Evolutionary conservation across 75 land plant genomes (phyloP), one percentile per base, ranked within the genome.

Genomic region (Pinus tabuliformis): DNA sequence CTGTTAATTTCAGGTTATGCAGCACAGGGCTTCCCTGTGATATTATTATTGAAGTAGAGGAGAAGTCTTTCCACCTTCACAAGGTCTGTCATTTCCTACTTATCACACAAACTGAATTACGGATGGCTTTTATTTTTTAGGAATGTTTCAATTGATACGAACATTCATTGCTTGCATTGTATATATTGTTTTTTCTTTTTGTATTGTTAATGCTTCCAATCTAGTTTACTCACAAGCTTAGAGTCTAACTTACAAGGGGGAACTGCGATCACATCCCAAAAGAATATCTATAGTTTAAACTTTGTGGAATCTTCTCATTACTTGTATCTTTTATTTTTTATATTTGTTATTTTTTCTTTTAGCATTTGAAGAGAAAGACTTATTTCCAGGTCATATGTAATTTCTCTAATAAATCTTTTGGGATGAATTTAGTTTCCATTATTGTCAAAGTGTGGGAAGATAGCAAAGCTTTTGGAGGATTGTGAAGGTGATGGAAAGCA

Each of bases 1-100:
- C 20, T 60, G 76, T 21, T 62, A 21, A 57, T 36, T 59, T 17
- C 83, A 91, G 93, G 93, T 88, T 88, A 60, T 84, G 75, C 74
- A 81, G 52, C 56, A 70, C 85, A 20, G 82, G 85, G 39, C 82
- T 91, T 79, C 90, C 85, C 8, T 84, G 87, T 81, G 91, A 91
- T 83, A 74, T 91, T 37, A 59, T 63, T 24, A 75, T 91, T 59
- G 75, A 77, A 57, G 85, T 91, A 3, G 87, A 84, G 20, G 84
- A 73, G 1, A 65, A 78, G 21, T 75, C 65, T 9, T 91, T 91
- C 77, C 89, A 91, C 76, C 87, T 91, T 60, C 93, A 91, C 83
- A 91, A 89, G 93, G 93, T 91, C 45, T n/a, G 70, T 24, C 26
- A 26, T 8, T 30, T 64, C 36, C 11, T 4, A 21, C 8, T 64